Evolutionary conservation across 2,329 filamentous ascomycete genomes (phyloP).

Genomic region (Pseudogymnoascus sp.): DNA sequence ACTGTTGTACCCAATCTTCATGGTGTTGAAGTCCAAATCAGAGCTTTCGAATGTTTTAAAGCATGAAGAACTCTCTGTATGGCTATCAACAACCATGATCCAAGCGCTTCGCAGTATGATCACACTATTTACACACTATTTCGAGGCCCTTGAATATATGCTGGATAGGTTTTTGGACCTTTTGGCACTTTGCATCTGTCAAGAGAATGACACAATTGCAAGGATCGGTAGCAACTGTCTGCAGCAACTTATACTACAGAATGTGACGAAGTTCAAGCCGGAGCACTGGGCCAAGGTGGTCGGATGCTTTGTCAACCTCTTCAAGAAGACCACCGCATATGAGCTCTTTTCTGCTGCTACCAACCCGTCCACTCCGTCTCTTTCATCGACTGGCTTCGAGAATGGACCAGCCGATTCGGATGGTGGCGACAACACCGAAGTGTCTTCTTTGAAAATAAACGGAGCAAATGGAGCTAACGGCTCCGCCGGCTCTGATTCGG

Average conservation of each 20-base stretch:
- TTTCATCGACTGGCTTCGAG: slow-evolving; percentile 42
- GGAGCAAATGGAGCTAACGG: slow-evolving; percentile 38
- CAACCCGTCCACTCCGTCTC: slow-evolving; percentile 42
- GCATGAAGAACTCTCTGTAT: slow-evolving; percentile 94
- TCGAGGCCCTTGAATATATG: slow-evolving; percentile 94
- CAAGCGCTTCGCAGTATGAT: slow-evolving; percentile 98
- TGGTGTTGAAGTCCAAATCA: slow-evolving; percentile 90
- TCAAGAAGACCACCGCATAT: slow-evolving; percentile 87
- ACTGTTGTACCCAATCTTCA: slow-evolving; percentile 94
- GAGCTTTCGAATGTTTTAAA: slow-evolving; percentile 94
- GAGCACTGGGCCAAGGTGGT: slow-evolving; percentile 94
- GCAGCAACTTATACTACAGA: slow-evolving; percentile 92
- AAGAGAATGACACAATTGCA: slow-evolving; percentile 97
- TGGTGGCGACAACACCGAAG: slow-evolving; percentile 14
- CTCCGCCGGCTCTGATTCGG: slow-evolving; percentile 25
- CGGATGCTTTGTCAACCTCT: slow-evolving; percentile 89
- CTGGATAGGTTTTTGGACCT: slow-evolving; percentile 93
- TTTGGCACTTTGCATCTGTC: slow-evolving; percentile 90
- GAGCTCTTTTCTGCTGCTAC: slow-evolving; percentile 84
- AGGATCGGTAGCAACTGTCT: slow-evolving; percentile 97
- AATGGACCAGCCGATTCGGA: slow-evolving; percentile 33
- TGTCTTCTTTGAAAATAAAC: slow-evolving; percentile 52
- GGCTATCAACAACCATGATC: slow-evolving; percentile 99
- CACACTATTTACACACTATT: slow-evolving; percentile 96
- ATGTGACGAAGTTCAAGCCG: slow-evolving; percentile 80